These are phyloP conservation scores for Ogataea pignaliae DNA, from an alignment of 805 yeast species.

Conservation along the genomic window DNA sequence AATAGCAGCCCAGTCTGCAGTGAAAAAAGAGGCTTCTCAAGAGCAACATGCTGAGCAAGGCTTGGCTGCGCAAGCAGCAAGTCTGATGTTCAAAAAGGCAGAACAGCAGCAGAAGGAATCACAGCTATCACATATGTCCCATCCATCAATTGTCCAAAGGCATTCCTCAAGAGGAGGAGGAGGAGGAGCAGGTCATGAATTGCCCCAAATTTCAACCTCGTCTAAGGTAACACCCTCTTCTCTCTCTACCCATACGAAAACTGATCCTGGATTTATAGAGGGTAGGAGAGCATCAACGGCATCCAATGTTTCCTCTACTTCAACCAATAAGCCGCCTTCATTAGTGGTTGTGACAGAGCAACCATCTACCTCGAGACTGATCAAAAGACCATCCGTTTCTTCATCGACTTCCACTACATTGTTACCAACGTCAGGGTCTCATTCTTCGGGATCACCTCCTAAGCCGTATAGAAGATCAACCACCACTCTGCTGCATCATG, in stretches of 20 bases:
- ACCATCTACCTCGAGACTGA: too few species aligned
- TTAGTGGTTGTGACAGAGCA: too few species aligned
- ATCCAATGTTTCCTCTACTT: background rate
- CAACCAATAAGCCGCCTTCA: too few species aligned
- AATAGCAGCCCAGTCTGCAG: constrained; percentile 12
- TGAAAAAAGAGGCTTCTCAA: constrained; percentile 8
- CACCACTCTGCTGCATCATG: background rate
- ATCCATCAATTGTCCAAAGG: background rate
- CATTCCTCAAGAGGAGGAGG: constrained; percentile 5
- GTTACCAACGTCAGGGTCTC: background rate
- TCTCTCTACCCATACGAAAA: too few species aligned
- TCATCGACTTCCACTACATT: background rate
- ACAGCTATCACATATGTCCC: background rate
- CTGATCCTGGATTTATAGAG: too few species aligned
- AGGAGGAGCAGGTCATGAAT: too few species aligned
- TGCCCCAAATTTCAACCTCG: background rate
- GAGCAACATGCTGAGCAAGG: constrained; percentile 5
- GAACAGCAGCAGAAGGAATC: constrained; percentile 5
- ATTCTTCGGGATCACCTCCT: background rate
- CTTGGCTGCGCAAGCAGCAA: constrained; percentile 23
- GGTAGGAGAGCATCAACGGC: background rate
- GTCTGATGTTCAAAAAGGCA: constrained; percentile 20
- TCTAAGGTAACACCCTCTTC: background rate
- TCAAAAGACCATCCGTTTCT: background rate
- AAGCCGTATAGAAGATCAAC: background rate